These are phyloP conservation scores for Pseudoturritis turrita DNA, from an alignment of 345 rosid species.

Conservation along the genomic window DNA sequence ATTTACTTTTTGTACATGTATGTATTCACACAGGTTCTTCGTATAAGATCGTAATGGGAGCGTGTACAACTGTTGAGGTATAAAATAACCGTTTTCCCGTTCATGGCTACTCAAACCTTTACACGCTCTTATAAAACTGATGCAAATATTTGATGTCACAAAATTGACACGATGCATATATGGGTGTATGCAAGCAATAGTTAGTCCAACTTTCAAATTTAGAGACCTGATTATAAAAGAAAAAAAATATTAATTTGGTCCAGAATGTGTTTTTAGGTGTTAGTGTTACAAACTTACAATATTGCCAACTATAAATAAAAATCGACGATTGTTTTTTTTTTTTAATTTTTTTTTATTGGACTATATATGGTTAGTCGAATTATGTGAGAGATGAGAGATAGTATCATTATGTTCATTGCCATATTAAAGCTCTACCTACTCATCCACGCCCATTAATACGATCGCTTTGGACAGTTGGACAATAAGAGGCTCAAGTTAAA, in stretches of 20 bases:
- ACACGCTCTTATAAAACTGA: too few relatives aligned
- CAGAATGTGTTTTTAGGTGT: neutral
- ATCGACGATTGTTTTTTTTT: too few relatives aligned
- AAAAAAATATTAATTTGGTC: too few relatives aligned
- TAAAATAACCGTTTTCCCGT: too few relatives aligned
- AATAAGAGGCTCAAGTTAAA: constrained; percentile 4
- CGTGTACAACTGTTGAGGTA: too few relatives aligned
- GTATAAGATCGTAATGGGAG: too few relatives aligned
- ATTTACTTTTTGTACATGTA: too few relatives aligned
- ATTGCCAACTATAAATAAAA: neutral
- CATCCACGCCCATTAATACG: constrained; percentile 20
- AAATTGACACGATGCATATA: neutral
- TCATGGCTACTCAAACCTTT: too few relatives aligned
- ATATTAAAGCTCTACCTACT: constrained; percentile 25
- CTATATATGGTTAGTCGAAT: neutral
- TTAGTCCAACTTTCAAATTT: neutral
- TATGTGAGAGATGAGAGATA: neutral
- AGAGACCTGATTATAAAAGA: neutral
- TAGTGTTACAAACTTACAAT: neutral
- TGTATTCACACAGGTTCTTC: too few relatives aligned
- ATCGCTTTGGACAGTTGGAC: constrained; percentile 27
- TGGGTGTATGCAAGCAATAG: too few relatives aligned
- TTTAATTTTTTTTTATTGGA: too few relatives aligned
- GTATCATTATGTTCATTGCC: neutral
- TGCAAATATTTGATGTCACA: neutral